Percentiles rank a stretch among this genome's conserved stretches.
These are phyloP conservation scores for Aureobasidium vineae DNA, from an alignment of 2,329 filamentous ascomycete species.

Conservation along the genomic window DNA sequence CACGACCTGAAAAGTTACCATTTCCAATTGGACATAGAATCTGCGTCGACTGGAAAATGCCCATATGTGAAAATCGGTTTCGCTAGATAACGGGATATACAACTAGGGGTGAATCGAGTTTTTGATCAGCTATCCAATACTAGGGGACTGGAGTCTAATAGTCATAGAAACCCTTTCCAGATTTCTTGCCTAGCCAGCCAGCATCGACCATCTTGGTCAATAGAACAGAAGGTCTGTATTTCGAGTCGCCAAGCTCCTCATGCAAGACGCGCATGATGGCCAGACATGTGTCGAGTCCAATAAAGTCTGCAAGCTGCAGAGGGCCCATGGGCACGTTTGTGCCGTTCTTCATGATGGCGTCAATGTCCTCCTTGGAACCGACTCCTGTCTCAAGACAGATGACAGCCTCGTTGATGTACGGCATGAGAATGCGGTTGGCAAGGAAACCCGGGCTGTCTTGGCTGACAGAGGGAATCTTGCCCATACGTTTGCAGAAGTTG, in stretches of 20 bases:
- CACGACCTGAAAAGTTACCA: not conserved
- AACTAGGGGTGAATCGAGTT: not conserved
- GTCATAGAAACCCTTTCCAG: conserved; percentile 91
- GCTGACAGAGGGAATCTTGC: conserved; percentile 84
- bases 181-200: conserved; percentile 97
- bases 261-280: conserved; percentile 97
- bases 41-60: not conserved
- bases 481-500: conserved; percentile 85
- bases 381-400: conserved; percentile 94
- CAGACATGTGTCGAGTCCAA: conserved; percentile 92
- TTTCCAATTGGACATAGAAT: too few species aligned
- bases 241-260: conserved; percentile 87
- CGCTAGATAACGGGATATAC: not conserved
- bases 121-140: not conserved
- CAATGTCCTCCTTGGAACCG: conserved; percentile 85
- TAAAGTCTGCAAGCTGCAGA: conserved; percentile 90
- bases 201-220: conserved; percentile 96
- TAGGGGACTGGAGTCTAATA: conserved; percentile 53
- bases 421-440: conserved; percentile 96
- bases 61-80: not conserved
- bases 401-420: conserved; percentile 97
- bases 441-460: conserved; percentile 92
- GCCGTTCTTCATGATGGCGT: conserved; percentile 98
- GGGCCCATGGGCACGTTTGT: conserved; percentile 99
- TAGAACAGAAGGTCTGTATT: conserved; percentile 87